These are phyloP conservation scores for Jaltomata sinuosa DNA, from an alignment of 257 asterid species.

Conservation along the genomic window DNA sequence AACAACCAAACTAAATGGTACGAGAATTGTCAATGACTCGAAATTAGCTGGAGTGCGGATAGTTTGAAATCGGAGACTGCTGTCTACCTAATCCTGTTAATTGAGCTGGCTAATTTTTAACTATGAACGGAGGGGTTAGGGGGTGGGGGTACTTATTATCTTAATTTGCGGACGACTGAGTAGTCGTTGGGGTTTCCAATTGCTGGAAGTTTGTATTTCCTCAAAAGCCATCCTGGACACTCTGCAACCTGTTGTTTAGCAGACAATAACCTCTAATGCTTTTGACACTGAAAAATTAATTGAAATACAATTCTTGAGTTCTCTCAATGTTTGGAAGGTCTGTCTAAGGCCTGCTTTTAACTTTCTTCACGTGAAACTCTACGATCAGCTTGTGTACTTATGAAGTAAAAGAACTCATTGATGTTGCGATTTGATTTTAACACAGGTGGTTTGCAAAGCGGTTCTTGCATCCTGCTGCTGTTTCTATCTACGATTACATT, in stretches of 20 bases:
- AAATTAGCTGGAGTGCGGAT: background rate
- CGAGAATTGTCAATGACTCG: background rate
- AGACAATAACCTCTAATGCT: background rate
- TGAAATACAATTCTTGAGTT: background rate
- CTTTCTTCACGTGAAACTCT: background rate
- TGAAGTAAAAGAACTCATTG: background rate
- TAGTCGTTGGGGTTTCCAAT: background rate
- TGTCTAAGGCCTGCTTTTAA: background rate
- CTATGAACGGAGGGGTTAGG: background rate
- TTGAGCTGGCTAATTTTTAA: background rate
- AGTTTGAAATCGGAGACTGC: background rate
- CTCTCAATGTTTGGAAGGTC: background rate
- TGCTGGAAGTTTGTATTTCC: background rate
- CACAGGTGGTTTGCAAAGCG: constrained; percentile 99
- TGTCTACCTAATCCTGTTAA: background rate
- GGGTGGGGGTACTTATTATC: background rate
- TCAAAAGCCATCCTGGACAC: background rate
- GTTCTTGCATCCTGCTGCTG: constrained; percentile 80
- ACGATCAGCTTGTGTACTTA: background rate
- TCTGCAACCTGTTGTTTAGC: background rate
- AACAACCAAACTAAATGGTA: constrained; percentile 97
- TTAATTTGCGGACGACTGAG: background rate
- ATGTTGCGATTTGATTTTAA: background rate
- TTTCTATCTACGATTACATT: constrained; percentile 75
- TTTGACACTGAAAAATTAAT: background rate